Base-by-base conservation (phyloP, 768 basidiomycete species). In the Tremella yokohamensis region DNA sequence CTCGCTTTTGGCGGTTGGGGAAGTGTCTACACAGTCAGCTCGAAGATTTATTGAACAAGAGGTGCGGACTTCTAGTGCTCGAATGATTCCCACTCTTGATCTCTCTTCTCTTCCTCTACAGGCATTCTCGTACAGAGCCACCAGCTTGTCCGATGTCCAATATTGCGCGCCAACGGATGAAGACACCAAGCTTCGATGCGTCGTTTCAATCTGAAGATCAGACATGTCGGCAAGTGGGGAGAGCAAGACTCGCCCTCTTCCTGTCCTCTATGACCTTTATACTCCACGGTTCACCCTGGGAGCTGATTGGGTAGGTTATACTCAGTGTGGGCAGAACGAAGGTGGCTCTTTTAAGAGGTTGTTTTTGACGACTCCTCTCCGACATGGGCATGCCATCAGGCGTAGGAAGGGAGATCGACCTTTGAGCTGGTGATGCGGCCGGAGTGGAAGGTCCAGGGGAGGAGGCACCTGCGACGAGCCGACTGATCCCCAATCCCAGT, bases 271-370 rank as follows among this genome's bases (percentile, higher is more conserved):
- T 85, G 52, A 90, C 79, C 1, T 82, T 82, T 0, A 86, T 85
- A 2, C 85, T 88, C 49, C 84, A 88, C 1, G 93, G 93, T 7
- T 94, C 89, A 52, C 87, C 87, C 15, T 85, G 66, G 1, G 86
- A 84, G 24, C 87, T 88, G 73, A 97, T 93, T 0, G 92, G 91
- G 75, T 98, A 97, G 29, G 92, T 84, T 20, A 88, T 88, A 29
- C 84, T 85, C 65, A 96, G 83, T 65, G 88, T 83, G 0, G 89
- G 89, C 12, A 96, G 79, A 63, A 94, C 88, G 73, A 97, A 97
- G 67, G 94, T 89, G 0, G 93, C 96, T 50, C 89, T 79, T 70
- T 89, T 90, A 62, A 94, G 81, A 11, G 88, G 84, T 67, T 81
- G 83, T 37, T 77, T 75, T 47, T 68, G 68, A 22, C 60, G 47